A percentile compares a stretch with the other conserved stretches of the same genome.
Conservation (phyloP, 106 monocot species). For the Dioscorea dumetorum region DNA sequence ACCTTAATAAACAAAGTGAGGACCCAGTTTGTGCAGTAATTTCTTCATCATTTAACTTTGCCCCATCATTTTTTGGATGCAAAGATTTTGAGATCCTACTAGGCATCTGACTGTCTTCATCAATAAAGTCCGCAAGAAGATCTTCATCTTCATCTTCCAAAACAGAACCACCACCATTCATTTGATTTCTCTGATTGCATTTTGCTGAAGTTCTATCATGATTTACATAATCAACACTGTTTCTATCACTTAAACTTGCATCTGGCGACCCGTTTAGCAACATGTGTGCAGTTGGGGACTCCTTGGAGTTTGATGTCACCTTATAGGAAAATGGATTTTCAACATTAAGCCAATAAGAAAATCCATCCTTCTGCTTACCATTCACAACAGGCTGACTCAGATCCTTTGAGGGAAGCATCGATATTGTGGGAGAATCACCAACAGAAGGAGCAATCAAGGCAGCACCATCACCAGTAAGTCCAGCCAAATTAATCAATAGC, state of each 20-base stretch:
- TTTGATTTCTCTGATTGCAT: conserved; percentile 13
- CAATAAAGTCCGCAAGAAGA: conserved; percentile 96
- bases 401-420: conserved; percentile 36
- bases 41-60: conserved; percentile 66
- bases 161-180: conserved; percentile 32
- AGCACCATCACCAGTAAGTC: conserved; percentile 96
- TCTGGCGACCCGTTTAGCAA: conserved; percentile 26
- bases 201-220: conserved; percentile 22
- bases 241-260: conserved; percentile 29
- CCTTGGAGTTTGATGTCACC: conserved; percentile 32
- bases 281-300: conserved; percentile 28
- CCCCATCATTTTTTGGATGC: conserved; percentile 20
- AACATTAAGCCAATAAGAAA: conserved; percentile 65
- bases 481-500: conserved; percentile 79
- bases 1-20: conserved; percentile 86
- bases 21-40: conserved; percentile 87
- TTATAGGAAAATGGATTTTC: conserved; percentile 71
- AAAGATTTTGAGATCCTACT: conserved; percentile 68
- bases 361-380: conserved; percentile 56
- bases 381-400: conserved; percentile 12
- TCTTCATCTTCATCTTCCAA: conserved; percentile 95
- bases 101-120: conserved; percentile 97
- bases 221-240: conserved; percentile 22
- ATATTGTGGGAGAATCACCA: conserved; percentile 15
- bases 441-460: conserved; percentile 49